Base-by-base conservation (phyloP, 257 asterid species). In the Craterostigma plantagineum region DNA sequence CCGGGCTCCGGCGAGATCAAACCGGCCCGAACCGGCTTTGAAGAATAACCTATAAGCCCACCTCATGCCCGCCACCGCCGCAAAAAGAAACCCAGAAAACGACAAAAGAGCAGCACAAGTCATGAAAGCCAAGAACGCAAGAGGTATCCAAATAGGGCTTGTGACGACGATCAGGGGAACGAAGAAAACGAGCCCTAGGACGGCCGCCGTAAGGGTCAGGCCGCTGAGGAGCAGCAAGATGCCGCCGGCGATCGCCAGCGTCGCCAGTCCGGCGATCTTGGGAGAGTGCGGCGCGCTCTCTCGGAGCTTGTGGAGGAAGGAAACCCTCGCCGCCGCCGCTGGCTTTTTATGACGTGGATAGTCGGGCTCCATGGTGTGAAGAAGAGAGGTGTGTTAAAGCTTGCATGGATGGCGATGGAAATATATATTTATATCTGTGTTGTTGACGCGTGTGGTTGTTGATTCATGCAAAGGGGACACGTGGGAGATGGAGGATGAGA, bases 121-220 rank as follows among this genome's bases (percentile, higher is more conserved):
- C 36, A 70, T 11, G 50, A 79, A 76, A 18, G 69, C 35, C 16
- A 83, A 38, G 9, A 66, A 9, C 15, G 77, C 95, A 4, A 60
- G 37, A 0, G 95, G 94, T 39, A 90, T 33, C 95, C 95, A 87
- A 0, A 82, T 37, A 4, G 95, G 98, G 70, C 95, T 76, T 0
- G 91, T 69, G 30, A 82, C 30, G 42, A 82, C 56, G 5, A 79
- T 61, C 63, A 87, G 18, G 0, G 95, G 98, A 0, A 79, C 49
- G 44, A 76, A 70, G 49, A 82, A 66, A 39, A 82, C 60, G 9
- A 82, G 62, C 38, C 71, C 72, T 14, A 76, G 71, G 12, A 79
- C 69, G 3, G 75, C 33, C 33, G 67, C 76, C 14, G 95, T 76
- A 54, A 87, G 68, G 13, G 98, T 79, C 1, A 71, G 27, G 7